Evolutionary conservation across 1,139 yeast species (phyloP).

Genomic region (Kodamaea fungicola): DNA sequence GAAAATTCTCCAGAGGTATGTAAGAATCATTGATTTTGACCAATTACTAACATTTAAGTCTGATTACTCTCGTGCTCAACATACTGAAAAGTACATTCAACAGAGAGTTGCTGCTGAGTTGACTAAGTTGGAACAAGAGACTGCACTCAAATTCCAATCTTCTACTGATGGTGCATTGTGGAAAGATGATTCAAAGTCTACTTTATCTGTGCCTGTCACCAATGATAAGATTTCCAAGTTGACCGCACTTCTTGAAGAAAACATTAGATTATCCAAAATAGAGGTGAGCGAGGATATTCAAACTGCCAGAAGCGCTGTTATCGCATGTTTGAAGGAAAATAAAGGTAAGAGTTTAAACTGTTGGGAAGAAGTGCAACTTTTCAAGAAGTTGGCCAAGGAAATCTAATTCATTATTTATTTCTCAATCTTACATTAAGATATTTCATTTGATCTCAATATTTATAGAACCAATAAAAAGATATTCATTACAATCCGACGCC

Average conservation of each 20-base stretch:
- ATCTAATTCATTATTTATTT: constrained; percentile 15
- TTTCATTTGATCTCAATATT: too few relatives aligned
- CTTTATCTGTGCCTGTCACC: constrained; percentile 27
- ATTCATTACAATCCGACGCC: constrained; percentile 55
- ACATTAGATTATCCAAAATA: constrained; percentile 41
- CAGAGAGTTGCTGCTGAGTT: constrained; percentile 70
- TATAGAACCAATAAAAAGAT: too few relatives aligned
- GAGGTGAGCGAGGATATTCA: constrained; percentile 29
- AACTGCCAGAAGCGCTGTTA: constrained; percentile 54
- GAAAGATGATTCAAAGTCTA: constrained; percentile 21
- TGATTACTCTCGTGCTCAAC: constrained; percentile 78
- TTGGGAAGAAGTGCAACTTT: constrained; percentile 78
- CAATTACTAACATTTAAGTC: constrained; percentile 40
- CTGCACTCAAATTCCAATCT: constrained; percentile 53
- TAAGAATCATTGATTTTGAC: constrained; percentile 9
- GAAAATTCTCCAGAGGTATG: constrained; percentile 65
- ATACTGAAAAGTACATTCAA: constrained; percentile 74
- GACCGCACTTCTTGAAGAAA: constrained; percentile 45
- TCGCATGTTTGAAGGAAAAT: constrained; percentile 66
- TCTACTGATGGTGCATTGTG: constrained; percentile 44
- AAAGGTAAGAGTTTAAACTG: constrained; percentile 78
- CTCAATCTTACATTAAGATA: not conserved
- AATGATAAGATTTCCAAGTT: constrained; percentile 43
- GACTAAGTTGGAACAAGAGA: constrained; percentile 56
- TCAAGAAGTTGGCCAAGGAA: constrained; percentile 51